Base-by-base conservation (phyloP, 257 asterid species). In the Penstemon davidsonii region DNA sequence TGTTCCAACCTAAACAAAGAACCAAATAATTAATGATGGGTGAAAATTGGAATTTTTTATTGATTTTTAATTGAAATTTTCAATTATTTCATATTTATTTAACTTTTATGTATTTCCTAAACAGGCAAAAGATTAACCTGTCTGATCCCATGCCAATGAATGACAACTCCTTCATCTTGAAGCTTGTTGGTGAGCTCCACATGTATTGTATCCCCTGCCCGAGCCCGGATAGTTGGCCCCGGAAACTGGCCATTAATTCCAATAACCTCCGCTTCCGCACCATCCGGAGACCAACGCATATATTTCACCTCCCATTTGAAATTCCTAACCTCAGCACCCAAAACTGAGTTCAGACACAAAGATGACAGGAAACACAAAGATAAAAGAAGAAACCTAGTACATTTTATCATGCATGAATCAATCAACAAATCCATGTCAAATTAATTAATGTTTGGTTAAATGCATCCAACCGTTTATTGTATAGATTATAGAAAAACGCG, bases 111-210 rank as follows among this genome's bases (percentile, higher is more conserved):
- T 25, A 25, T 25, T 25, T 25, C 33, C 33, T 25, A 25, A 25
- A 1, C 33, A 25, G 2, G 33, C 33, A 33, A 5, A 13, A n/a
- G n/a, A 50, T 9, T 5, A 8, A 90, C 96, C 92, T 91, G 97
- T 81, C 88, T 54, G 38, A 91, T 85, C 33, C 97, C 97, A 76
- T 91, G 97, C 96, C 96, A 91, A 63, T 89, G 98, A 71, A 89
- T 89, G 60, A 82, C 92, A 57, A 83, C 77, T 4, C 92, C 96
- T 77, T 91, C 96, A 11, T 94, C 87, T 41, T 42, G 70, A 54
- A 91, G 89, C 73, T 81, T 73, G 73, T 91, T 91, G 55, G 90
- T 86, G 51, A 91, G 90, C 58, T 87, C 79, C 5, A 91, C 66
- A 45, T 70, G 73, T 0, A 91, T 45, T 52, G 86, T 89, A 12